A percentile compares a stretch with the other conserved stretches of the same genome.
Evolutionary conservation across 2,329 filamentous ascomycete genomes (phyloP).

Genomic region (Penicillium freii): DNA sequence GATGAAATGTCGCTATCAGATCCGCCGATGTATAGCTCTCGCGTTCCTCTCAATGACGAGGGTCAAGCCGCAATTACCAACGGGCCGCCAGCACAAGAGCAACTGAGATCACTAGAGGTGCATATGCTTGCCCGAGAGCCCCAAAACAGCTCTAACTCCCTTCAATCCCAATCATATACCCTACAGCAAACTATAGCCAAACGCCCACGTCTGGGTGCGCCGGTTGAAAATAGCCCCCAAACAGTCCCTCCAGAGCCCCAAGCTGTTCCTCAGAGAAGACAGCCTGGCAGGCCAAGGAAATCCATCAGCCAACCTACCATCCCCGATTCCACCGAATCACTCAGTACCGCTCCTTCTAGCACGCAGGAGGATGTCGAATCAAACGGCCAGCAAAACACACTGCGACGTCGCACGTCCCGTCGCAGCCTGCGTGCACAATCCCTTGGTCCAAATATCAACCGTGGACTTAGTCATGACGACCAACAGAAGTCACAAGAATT

Average conservation of each 20-base stretch:
- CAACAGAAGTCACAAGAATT: background rate
- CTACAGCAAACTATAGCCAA: constrained; percentile 27
- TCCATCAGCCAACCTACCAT: constrained; percentile 24
- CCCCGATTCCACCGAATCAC: constrained; percentile 9
- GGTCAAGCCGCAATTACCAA: background rate
- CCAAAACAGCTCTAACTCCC: background rate
- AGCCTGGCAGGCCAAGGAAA: constrained; percentile 30
- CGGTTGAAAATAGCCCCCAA: constrained; percentile 1
- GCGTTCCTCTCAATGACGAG: constrained; percentile 26
- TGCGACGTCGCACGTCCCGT: constrained; percentile 12
- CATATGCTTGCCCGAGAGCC: constrained; percentile 7
- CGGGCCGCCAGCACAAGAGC: background rate
- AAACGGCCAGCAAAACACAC: background rate
- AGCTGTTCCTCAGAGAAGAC: constrained; percentile 15
- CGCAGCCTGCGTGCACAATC: constrained; percentile 17
- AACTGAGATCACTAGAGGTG: background rate
- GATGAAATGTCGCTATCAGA: constrained; percentile 29
- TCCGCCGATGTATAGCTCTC: constrained; percentile 20
- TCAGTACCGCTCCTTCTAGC: constrained; percentile 13
- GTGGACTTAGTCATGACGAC: background rate
- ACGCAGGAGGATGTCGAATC: constrained; percentile 5
- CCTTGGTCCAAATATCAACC: background rate
- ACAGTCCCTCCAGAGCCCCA: constrained; percentile 2
- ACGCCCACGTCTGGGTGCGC: constrained; percentile 30
- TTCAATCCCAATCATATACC: background rate